Evolutionary conservation across 1,284 basidiomycete genomes (phyloP), one percentile per base, ranked within the genome.

Genomic region (Puccinia hordei): DNA sequence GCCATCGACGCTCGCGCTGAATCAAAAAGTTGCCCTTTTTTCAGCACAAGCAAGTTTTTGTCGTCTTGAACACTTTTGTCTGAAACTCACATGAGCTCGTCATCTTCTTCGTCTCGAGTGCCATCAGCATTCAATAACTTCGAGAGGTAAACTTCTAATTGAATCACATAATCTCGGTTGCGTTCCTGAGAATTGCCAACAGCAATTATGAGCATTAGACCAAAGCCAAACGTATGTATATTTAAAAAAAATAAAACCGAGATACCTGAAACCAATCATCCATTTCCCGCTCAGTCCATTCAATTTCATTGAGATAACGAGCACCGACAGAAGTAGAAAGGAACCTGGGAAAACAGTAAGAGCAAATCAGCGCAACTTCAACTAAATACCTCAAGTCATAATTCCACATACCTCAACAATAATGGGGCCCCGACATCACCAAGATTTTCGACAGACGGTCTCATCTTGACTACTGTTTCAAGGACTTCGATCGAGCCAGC

Each of bases 241-340:
- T 35, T 59, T 51, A n/a, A 46, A 15, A 71, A 33, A 35, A 38
- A n/a, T 15, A 22, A 27, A 19, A 35, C 27, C 5, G 30, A 85
- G 91, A 84, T 83, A 94, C 94, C 85, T 93, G 90, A 84, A 96
- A 93, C 97, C 97, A 99, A 81, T 91, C 89, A 82, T 99, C 94
- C 89, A 99, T 93, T 86, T 98, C 94, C 69, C 92, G 89, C 83
- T 95, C 92, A 81, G 99, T 95, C 84, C 97, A 98, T 24, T 92
- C 92, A 30, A 93, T 91, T 82, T 94, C 92, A 84, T 92, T 92
- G 3, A 99, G 89, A 85, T 96, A 98, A 2, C 90, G 89, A 85
- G 98, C 97, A 0, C 97, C 97, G 80, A 92, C 90, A 0, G 93
- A 90, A 0, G 94, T 98, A 1, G 95, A 97, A 88, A 99, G 92